These are phyloP conservation scores for Myxozyma melibiosi DNA, from an alignment of 805 yeast genomes.

Conservation along the genomic window DNA sequence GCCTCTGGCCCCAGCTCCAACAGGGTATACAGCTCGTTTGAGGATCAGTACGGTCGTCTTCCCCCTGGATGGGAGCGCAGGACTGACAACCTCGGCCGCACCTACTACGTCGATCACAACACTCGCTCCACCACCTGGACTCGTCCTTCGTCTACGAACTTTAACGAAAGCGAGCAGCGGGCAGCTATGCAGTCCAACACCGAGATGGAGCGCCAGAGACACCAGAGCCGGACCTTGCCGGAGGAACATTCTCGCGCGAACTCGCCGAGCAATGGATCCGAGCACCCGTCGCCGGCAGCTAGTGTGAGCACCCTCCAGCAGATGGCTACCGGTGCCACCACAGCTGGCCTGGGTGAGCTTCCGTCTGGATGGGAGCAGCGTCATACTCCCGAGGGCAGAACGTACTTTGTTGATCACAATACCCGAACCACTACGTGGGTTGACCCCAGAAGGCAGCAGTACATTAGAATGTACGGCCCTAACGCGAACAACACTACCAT, in stretches of 20 bases:
- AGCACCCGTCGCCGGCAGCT: constrained; percentile 16
- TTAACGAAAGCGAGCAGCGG: constrained; percentile 70
- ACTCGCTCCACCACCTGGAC: constrained; percentile 99
- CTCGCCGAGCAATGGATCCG: constrained; percentile 27
- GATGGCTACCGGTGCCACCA: constrained; percentile 83
- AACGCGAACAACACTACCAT: constrained; percentile 72
- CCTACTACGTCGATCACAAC: constrained; percentile 97
- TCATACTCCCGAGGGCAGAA: constrained; percentile 96
- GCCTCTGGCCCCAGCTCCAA: constrained; percentile 29
- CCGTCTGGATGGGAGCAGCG: constrained; percentile 99
- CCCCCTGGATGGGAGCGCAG: constrained; percentile 99
- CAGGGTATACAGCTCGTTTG: constrained; percentile 87
- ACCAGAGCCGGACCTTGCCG: constrained; percentile 86
- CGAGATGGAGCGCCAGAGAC: constrained; percentile 88
- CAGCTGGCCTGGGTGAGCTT: constrained; percentile 93
- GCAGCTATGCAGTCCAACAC: constrained; percentile 55
- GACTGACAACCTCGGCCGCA: constrained; percentile 95
- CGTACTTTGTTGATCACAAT: constrained; percentile 97
- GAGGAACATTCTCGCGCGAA: constrained; percentile 51
- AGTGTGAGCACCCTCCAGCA: constrained; percentile 40
- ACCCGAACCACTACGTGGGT: constrained; percentile 99
- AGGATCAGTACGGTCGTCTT: constrained; percentile 92
- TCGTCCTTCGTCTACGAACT: constrained; percentile 84
- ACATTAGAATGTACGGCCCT: constrained; percentile 85
- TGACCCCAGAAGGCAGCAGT: constrained; percentile 98